phyloP scores from a whole-genome alignment of 2,329 filamentous ascomycete genomes.

The Fusarium albosuccineum region DNA sequence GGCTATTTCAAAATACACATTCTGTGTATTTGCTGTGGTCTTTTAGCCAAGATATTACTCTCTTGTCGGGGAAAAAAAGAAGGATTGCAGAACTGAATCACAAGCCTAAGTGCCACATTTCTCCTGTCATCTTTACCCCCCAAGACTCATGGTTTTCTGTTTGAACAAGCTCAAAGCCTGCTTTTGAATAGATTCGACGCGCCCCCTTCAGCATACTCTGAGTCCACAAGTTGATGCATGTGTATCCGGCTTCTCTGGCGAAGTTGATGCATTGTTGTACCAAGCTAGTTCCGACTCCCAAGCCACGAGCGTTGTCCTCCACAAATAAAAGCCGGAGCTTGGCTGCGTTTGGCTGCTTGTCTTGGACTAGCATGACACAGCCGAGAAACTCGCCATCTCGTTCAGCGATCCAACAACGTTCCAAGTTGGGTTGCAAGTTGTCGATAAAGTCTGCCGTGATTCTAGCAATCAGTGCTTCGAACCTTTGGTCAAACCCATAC shows the following conservation, averaged over 20 bases:
- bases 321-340: conserved; percentile 46
- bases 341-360: conserved; percentile 28
- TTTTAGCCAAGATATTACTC: too few species aligned
- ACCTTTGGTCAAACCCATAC: conserved; percentile 34
- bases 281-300: not conserved
- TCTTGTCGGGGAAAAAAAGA: too few species aligned
- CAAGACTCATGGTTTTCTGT: conserved; percentile 9
- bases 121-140: conserved; percentile 5
- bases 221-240: conserved; percentile 32
- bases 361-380: conserved; percentile 42
- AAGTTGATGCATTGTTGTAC: conserved; percentile 1
- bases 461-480: conserved; percentile 41
- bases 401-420: conserved; percentile 49
- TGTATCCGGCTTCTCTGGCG: conserved; percentile 34
- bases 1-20: too few species aligned
- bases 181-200: conserved; percentile 33
- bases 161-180: conserved; percentile 34
- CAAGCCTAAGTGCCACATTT: not conserved
- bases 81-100: too few species aligned
- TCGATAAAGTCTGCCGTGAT: conserved; percentile 45
- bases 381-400: conserved; percentile 40
- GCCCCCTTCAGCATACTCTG: conserved; percentile 33
- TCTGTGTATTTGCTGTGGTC: too few species aligned
- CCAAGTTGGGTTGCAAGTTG: conserved; percentile 37
- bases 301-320: not conserved